Conservation (phyloP, 805 yeast species). For the Lipomyces chichibuensis region DNA sequence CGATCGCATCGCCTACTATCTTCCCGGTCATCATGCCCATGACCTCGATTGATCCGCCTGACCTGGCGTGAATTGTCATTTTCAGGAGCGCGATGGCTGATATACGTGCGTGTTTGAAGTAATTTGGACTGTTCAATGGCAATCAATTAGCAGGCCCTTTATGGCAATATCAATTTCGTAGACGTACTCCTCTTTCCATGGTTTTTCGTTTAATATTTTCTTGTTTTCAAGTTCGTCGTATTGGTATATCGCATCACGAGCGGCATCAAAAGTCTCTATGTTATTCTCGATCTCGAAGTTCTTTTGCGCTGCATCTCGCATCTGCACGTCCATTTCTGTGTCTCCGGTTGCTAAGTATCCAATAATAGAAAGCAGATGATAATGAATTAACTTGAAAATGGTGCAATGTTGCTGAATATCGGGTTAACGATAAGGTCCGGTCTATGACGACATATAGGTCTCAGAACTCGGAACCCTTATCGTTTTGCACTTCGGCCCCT, state of each 20-base stretch:
- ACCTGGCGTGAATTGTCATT: conserved; percentile 76
- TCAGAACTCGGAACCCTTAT: background rate
- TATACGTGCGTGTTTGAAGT: conserved; percentile 63
- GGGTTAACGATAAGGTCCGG: background rate
- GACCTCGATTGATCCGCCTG: conserved; percentile 85
- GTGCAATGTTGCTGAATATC: background rate
- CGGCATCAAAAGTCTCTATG: conserved; percentile 34
- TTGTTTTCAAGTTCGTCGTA: conserved; percentile 42
- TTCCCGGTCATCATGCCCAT: conserved; percentile 95
- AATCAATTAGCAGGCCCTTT: conserved; percentile 12
- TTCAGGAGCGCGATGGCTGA: conserved; percentile 73
- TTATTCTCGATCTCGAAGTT: conserved; percentile 42
- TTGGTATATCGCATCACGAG: conserved; percentile 38
- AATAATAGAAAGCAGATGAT: background rate
- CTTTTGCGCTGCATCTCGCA: conserved; percentile 31
- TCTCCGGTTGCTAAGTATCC: background rate
- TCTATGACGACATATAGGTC: background rate
- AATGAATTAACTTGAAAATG: background rate
- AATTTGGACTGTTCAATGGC: conserved; percentile 51
- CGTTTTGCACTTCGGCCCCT: background rate
- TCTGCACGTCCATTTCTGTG: conserved; percentile 25
- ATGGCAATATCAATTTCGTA: conserved; percentile 12
- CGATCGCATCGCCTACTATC: conserved; percentile 56
- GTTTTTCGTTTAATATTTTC: conserved; percentile 37
- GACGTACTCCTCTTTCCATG: conserved; percentile 38